These are phyloP conservation scores for Emergomyces africanus DNA, from an alignment of 2,329 filamentous ascomycete genomes.

Conservation along the genomic window DNA sequence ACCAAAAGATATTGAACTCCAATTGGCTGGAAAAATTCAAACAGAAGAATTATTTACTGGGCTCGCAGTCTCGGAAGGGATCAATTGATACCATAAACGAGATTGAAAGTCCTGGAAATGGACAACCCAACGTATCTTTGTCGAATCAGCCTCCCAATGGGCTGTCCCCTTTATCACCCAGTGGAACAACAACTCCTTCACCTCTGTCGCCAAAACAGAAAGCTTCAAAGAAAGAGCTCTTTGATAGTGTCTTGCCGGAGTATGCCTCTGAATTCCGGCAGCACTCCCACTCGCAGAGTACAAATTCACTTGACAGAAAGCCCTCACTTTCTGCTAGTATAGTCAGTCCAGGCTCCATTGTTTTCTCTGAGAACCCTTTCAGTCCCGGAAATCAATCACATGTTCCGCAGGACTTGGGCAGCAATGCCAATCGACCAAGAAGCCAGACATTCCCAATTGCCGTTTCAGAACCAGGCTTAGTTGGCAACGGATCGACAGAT, in stretches of 20 bases:
- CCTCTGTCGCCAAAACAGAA: slow-evolving; percentile 57
- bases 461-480: slow-evolving; percentile 37
- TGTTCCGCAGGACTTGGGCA: slow-evolving; percentile 30
- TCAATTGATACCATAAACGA: slow-evolving; percentile 49
- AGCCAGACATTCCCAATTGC: slow-evolving; percentile 77
- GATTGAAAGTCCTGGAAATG: slow-evolving; percentile 48
- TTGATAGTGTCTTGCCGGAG: slow-evolving; percentile 44
- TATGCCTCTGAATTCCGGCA: slow-evolving; percentile 45
- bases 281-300: slow-evolving; percentile 53
- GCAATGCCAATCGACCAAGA: slow-evolving; percentile 59
- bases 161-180: slow-evolving; percentile 62
- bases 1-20: slow-evolving; percentile 56
- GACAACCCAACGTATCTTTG: slow-evolving; percentile 41
- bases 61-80: slow-evolving; percentile 41
- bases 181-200: slow-evolving; percentile 52
- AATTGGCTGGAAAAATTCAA: slow-evolving; percentile 95
- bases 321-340: slow-evolving; percentile 60
- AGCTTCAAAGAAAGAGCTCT: slow-evolving; percentile 47
- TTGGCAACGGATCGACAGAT: slow-evolving; percentile 41
- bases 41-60: slow-evolving; percentile 59
- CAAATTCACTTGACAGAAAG: slow-evolving; percentile 51
- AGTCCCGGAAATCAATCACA: slow-evolving; percentile 40
- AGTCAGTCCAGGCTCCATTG: slow-evolving; percentile 58
- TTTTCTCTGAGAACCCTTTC: slow-evolving; percentile 69
- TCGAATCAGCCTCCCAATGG: slow-evolving; percentile 48